These are phyloP conservation scores for Heimioporus punctisporus DNA, from an alignment of 1,284 basidiomycete species.

Conservation along the genomic window DNA sequence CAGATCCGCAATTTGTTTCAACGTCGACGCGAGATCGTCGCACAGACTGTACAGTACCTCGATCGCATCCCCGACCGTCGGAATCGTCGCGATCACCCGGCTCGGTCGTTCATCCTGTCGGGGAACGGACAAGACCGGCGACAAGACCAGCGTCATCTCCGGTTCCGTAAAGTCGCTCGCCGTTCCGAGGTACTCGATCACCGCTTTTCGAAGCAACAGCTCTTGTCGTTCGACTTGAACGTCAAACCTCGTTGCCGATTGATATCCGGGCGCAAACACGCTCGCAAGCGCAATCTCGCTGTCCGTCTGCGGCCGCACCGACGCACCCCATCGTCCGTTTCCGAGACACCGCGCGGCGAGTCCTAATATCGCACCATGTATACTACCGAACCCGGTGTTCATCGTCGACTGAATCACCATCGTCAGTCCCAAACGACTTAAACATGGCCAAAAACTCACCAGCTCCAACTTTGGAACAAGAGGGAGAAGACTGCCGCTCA, in stretches of 20 bases:
- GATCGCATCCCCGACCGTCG: constrained; percentile 78
- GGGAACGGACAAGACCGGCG: constrained; percentile 54
- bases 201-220: constrained; percentile 56
- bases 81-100: constrained; percentile 59
- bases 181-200: constrained; percentile 66
- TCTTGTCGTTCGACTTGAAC: constrained; percentile 53
- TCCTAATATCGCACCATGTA: constrained; percentile 81
- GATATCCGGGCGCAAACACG: constrained; percentile 54
- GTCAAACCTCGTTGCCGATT: constrained; percentile 58
- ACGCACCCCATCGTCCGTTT: constrained; percentile 57
- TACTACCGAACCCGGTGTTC: constrained; percentile 78
- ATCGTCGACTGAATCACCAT: constrained; percentile 48
- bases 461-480: constrained; percentile 77
- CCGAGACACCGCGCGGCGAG: constrained; percentile 81
- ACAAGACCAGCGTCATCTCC: constrained; percentile 67
- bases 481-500: constrained; percentile 70
- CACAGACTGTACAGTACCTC: constrained; percentile 68
- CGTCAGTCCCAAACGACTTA: constrained; percentile 2
- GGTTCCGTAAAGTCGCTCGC: constrained; percentile 76
- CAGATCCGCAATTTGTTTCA: constrained; percentile 71
- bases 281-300: constrained; percentile 62
- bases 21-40: constrained; percentile 56
- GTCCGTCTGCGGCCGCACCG: constrained; percentile 71
- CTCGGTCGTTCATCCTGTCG: constrained; percentile 47
- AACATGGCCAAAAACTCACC: constrained; percentile 43